phyloP scores from a whole-genome alignment of 1,139 yeast species.

The Zygosaccharomyces sapae region DNA sequence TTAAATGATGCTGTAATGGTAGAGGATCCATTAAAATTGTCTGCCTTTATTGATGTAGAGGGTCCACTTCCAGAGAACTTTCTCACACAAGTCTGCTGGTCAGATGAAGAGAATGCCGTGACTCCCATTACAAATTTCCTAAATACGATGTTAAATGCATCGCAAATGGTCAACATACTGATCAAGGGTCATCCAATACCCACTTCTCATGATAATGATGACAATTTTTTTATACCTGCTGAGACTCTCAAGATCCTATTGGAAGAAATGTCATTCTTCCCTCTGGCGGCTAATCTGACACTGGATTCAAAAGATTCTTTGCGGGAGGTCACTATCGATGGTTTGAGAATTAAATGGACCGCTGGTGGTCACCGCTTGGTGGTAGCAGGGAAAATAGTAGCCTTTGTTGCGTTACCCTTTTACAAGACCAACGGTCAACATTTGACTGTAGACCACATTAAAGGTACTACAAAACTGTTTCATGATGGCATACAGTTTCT shows the following conservation, averaged over 20 bases:
- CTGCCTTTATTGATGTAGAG: conserved; percentile 12
- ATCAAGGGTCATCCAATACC: conserved; percentile 24
- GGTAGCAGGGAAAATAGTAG: conserved; percentile 36
- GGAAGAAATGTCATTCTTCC: conserved; percentile 19
- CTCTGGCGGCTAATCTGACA: conserved; percentile 24
- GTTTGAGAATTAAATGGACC: conserved; percentile 32
- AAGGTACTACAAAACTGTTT: conserved; percentile 37
- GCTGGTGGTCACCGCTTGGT: conserved; percentile 30
- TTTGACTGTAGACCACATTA: conserved; percentile 30
- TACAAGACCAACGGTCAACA: conserved; percentile 27
- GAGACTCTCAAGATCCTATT: conserved; percentile 18
- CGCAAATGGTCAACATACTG: conserved; percentile 27
- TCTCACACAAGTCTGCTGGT: conserved; percentile 27
- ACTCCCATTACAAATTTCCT: conserved; percentile 38
- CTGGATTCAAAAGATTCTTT: conserved; percentile 26
- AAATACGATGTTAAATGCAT: conserved; percentile 31
- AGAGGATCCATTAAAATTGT: conserved; percentile 7
- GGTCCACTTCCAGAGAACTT: conserved; percentile 25
- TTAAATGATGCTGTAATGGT: conserved; percentile 9
- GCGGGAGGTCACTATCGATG: conserved; percentile 36
- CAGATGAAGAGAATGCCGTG: conserved; percentile 28
- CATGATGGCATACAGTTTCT: conserved; percentile 37
- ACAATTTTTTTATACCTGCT: conserved; percentile 16
- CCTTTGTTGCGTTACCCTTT: conserved; percentile 33
- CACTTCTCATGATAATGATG: conserved; percentile 13